Evolutionary conservation across 805 yeast genomes (phyloP).

Genomic region (Yamadazyma philogaea): DNA sequence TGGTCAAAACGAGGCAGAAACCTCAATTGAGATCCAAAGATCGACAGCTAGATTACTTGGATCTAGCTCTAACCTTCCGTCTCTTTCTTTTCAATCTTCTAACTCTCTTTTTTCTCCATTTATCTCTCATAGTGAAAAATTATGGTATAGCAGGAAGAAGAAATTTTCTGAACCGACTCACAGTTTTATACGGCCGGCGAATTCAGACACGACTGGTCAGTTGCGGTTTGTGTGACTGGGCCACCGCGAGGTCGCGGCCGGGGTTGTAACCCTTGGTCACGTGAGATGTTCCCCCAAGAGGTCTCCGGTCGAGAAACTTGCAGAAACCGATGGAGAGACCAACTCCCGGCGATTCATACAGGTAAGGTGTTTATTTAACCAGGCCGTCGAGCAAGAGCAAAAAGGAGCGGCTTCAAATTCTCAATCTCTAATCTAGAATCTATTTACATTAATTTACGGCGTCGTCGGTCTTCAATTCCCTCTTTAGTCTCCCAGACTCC

Average conservation of each 20-base stretch:
- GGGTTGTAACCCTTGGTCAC: neutral
- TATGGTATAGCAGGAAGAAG: conserved; percentile 21
- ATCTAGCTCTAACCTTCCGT: conserved; percentile 99
- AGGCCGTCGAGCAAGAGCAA: too few relatives aligned
- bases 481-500: conserved; percentile 38
- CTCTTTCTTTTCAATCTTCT: conserved; percentile 99
- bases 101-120: conserved; percentile 99
- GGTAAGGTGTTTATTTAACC: too few relatives aligned
- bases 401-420: too few relatives aligned
- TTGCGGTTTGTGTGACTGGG: conserved; percentile 5
- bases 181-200: conserved; percentile 8
- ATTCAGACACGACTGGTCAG: conserved; percentile 4
- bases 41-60: conserved; percentile 72
- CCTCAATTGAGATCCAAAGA: conserved; percentile 1
- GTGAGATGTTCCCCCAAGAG: neutral
- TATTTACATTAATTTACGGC: conserved; percentile 14
- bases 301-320: too few relatives aligned
- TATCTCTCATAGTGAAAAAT: conserved; percentile 74
- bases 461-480: conserved; percentile 17
- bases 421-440: too few relatives aligned
- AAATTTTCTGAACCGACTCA: conserved; percentile 8
- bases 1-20: neutral
- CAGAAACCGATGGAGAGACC: too few relatives aligned
- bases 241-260: neutral
- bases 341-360: too few relatives aligned